Evolutionary conservation across 1,284 basidiomycete genomes (phyloP).

Genomic region (Ganoderma lingzhi): DNA sequence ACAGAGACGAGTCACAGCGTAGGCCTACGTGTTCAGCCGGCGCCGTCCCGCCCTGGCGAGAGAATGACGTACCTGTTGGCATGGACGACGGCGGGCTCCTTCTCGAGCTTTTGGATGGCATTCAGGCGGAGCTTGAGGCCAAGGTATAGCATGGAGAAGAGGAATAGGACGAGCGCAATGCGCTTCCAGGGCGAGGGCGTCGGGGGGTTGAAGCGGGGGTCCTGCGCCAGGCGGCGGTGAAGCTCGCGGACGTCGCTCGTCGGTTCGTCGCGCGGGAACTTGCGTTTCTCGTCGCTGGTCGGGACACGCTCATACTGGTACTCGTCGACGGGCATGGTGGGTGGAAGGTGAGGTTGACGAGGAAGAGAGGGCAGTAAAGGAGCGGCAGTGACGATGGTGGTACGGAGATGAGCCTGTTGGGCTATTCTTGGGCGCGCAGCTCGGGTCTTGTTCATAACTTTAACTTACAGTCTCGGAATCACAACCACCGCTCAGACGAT

Average conservation of each 20-base stretch:
- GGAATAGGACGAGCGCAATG: slow-evolving; percentile 51
- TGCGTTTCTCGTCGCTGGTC: slow-evolving; percentile 22
- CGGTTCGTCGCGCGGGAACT: slow-evolving; percentile 30
- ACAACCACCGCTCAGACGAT: not conserved
- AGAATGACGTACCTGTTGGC: slow-evolving; percentile 52
- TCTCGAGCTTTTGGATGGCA: slow-evolving; percentile 24
- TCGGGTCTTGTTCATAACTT: not conserved
- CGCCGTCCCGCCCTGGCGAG: not conserved
- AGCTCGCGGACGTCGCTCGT: slow-evolving; percentile 39
- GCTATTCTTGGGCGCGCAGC: not conserved
- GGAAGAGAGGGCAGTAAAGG: not conserved
- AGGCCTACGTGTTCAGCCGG: slow-evolving; percentile 14
- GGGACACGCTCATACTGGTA: slow-evolving; percentile 29
- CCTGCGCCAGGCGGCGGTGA: slow-evolving; percentile 36
- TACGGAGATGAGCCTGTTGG: not conserved
- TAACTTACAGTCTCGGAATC: not conserved
- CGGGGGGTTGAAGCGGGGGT: slow-evolving; percentile 55
- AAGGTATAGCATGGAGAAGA: slow-evolving; percentile 53
- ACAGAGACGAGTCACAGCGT: not conserved
- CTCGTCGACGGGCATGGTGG: slow-evolving; percentile 22
- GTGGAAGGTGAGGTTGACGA: not conserved
- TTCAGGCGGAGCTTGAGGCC: slow-evolving; percentile 46
- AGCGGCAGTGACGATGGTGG: slow-evolving; percentile 9
- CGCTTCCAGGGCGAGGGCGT: slow-evolving; percentile 57
- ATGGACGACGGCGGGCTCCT: slow-evolving; percentile 51